Conservation (phyloP, 768 basidiomycete species). For the Boletellus ananas region DNA sequence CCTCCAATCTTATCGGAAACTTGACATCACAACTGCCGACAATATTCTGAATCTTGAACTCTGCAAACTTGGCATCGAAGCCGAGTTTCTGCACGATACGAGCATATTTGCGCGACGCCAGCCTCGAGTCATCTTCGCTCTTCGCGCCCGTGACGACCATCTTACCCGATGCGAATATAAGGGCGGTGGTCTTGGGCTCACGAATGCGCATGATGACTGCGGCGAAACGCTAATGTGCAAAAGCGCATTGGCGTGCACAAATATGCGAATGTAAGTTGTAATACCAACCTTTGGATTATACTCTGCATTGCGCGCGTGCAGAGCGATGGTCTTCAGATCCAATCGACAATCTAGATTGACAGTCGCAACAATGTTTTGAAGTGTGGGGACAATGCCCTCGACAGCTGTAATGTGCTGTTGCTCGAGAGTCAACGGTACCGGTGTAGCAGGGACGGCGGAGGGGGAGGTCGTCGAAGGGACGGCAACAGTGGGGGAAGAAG, state of each 20-base stretch:
- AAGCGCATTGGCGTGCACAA: slow-evolving; percentile 59
- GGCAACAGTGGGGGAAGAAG: slow-evolving; percentile 42
- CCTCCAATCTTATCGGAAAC: slow-evolving; percentile 97
- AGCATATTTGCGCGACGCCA: slow-evolving; percentile 98
- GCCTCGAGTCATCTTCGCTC: slow-evolving; percentile 94
- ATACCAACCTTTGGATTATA: slow-evolving; percentile 99
- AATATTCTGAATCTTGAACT: slow-evolving; percentile 99
- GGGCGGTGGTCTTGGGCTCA: slow-evolving; percentile 98
- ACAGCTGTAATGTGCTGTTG: slow-evolving; percentile 96
- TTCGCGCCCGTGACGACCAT: slow-evolving; percentile 99
- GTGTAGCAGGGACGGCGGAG: slow-evolving; percentile 63
- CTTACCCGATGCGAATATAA: slow-evolving; percentile 99
- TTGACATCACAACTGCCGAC: slow-evolving; percentile 98
- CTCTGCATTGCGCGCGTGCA: slow-evolving; percentile 97
- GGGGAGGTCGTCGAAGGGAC: slow-evolving; percentile 57
- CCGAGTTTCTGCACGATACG: slow-evolving; percentile 99
- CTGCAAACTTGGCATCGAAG: slow-evolving; percentile 98
- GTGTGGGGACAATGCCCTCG: slow-evolving; percentile 96
- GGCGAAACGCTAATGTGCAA: slow-evolving; percentile 92
- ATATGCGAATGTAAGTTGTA: slow-evolving; percentile 29
- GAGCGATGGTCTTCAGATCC: slow-evolving; percentile 96
- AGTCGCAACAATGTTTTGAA: slow-evolving; percentile 99
- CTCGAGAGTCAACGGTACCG: slow-evolving; percentile 75
- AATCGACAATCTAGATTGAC: slow-evolving; percentile 96
- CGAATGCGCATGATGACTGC: slow-evolving; percentile 99